These are phyloP conservation scores for Amanita pallidorosea DNA, from an alignment of 768 basidiomycete genomes.

Conservation along the genomic window DNA sequence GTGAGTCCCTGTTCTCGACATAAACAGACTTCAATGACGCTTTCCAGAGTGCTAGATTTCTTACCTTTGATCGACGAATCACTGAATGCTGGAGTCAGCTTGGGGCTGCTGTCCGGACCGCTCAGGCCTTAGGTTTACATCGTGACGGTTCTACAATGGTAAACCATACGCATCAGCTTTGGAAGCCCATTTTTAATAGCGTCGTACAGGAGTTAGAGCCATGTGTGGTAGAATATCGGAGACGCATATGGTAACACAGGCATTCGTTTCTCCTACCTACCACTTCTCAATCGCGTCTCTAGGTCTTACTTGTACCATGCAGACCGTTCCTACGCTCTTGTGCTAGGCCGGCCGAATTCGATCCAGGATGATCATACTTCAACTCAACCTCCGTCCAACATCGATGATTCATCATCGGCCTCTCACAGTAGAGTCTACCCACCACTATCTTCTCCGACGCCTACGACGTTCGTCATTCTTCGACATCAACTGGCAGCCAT, in stretches of 20 bases:
- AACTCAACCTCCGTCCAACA: slow-evolving; percentile 64
- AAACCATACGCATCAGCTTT: slow-evolving; percentile 13
- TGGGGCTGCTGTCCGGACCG: slow-evolving; percentile 86
- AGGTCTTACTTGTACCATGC: slow-evolving; percentile 92
- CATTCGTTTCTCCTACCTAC: neutral
- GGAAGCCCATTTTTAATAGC: slow-evolving; percentile 2
- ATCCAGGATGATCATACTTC: slow-evolving; percentile 89
- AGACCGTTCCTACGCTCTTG: slow-evolving; percentile 83
- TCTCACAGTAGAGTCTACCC: slow-evolving; percentile 36
- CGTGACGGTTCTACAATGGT: slow-evolving; percentile 82
- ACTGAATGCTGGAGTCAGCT: slow-evolving; percentile 97
- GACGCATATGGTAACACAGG: slow-evolving; percentile 67
- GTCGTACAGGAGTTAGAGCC: slow-evolving; percentile 54
- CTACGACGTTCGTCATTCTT: slow-evolving; percentile 82
- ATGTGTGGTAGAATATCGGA: slow-evolving; percentile 74
- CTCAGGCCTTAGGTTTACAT: slow-evolving; percentile 88
- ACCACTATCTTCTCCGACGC: slow-evolving; percentile 62
- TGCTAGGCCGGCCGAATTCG: slow-evolving; percentile 82
- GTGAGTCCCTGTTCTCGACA: slow-evolving; percentile 30
- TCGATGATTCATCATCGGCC: slow-evolving; percentile 46
- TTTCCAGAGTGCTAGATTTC: slow-evolving; percentile 40
- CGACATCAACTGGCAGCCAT: slow-evolving; percentile 74
- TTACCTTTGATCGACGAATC: slow-evolving; percentile 71
- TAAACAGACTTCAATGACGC: slow-evolving; percentile 14
- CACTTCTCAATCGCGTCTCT: slow-evolving; percentile 4